Evolutionary conservation across 768 basidiomycete species (phyloP), one percentile per base, ranked within the genome.

Genomic region (Nidularia pulvinata): DNA sequence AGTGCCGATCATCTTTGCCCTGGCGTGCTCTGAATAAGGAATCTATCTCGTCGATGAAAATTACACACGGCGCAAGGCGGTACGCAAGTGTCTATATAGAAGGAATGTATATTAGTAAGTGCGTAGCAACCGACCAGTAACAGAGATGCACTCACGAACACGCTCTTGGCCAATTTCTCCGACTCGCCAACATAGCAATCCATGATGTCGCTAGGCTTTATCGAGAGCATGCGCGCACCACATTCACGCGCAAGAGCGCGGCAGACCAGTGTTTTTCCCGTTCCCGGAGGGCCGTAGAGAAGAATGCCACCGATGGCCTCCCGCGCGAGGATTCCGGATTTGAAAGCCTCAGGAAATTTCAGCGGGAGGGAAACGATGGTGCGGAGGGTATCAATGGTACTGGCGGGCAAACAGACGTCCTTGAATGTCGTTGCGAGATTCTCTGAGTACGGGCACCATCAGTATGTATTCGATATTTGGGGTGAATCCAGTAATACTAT

Each of bases 31-130:
- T 35, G 34, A 91, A 70, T 63, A 91, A 82, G 0, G 84, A 82
- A 58, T 91, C 89, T 55, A 91, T 89, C 68, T 91, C 89, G 62
- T 91, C 90, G 58, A 91, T 86, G 69, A 91, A 91, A 53, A 91
- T 85, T 64, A 91, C 88, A 48, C 81, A 76, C 1, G 89, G 89
- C 56, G 89, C 85, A 16, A 87, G 77, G 65, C 89, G 89, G 46
- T 78, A 71, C 13, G 90, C 90, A n/a, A 91, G 77, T n/a, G 83
- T 83, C 69, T 91, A 36, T 42, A 5, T 30, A 4, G 25, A 30
- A 30, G 25, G 25, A 30, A 30, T 4, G 88, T 9, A 42, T 51
- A 22, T 46, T 13, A 10, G 36, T 39, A 48, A 49, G 33, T 5
- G 44, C 22, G 45, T 16, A n/a, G 33, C 35, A 14, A 25, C 16